These are phyloP conservation scores for Anthostomella pinea DNA, from an alignment of 2,329 filamentous ascomycete genomes.

Conservation along the genomic window DNA sequence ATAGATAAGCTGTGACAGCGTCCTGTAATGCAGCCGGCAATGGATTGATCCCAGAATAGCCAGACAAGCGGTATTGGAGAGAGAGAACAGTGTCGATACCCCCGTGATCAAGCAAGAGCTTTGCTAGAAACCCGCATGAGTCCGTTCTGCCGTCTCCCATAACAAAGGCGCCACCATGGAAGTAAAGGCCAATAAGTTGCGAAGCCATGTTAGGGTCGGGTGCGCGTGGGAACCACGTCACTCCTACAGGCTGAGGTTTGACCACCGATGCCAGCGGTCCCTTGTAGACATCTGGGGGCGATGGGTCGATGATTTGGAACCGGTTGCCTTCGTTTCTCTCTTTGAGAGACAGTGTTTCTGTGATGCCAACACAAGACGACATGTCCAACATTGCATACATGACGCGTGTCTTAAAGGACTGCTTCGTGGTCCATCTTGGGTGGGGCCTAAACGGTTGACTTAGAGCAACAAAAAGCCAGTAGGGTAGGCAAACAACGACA, in stretches of 20 bases:
- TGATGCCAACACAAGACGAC: conserved; percentile 12
- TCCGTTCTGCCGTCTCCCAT: too few relatives aligned
- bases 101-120: too few relatives aligned
- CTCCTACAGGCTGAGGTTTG: conserved; percentile 23
- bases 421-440: conserved; percentile 16
- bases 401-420: conserved; percentile 14
- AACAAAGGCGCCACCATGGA: too few relatives aligned
- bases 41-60: too few relatives aligned
- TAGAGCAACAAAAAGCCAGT: conserved; percentile 4
- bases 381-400: conserved; percentile 9
- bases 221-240: conserved; percentile 24
- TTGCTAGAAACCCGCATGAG: too few relatives aligned
- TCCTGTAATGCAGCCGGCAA: too few relatives aligned
- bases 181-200: too few relatives aligned
- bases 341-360: conserved; percentile 10
- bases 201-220: conserved; percentile 1
- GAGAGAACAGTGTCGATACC: too few relatives aligned
- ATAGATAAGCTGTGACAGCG: too few relatives aligned
- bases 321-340: conserved; percentile 12
- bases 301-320: conserved; percentile 15
- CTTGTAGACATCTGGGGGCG: conserved; percentile 11
- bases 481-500: conserved; percentile 7
- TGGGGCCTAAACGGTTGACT: conserved; percentile 11
- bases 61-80: too few relatives aligned
- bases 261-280: conserved; percentile 15